Evolutionary conservation across 2,329 filamentous ascomycete genomes (phyloP).

Genomic region (Fusarium buxicola): DNA sequence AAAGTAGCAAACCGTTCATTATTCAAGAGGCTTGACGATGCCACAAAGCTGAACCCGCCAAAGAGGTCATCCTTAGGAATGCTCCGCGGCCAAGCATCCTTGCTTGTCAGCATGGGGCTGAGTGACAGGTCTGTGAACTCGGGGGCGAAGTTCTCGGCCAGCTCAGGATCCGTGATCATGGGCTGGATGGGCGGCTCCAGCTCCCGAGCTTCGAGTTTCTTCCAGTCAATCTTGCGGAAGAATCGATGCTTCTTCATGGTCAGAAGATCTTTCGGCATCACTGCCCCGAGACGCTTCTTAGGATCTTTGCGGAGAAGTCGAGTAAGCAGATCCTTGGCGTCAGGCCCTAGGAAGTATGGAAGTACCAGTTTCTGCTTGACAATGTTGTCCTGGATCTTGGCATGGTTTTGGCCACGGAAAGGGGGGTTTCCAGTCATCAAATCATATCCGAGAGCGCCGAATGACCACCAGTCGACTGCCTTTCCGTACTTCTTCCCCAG

Average conservation of each 20-base stretch:
- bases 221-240: conserved; percentile 98
- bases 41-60: conserved; percentile 73
- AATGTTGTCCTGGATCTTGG: conserved; percentile 97
- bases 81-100: conserved; percentile 55
- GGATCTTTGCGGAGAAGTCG: conserved; percentile 93
- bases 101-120: conserved; percentile 72
- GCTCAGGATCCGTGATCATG: conserved; percentile 92
- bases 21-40: conserved; percentile 67
- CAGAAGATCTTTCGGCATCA: conserved; percentile 88
- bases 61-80: conserved; percentile 67
- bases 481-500: conserved; percentile 90
- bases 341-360: conserved; percentile 90
- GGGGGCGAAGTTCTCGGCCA: conserved; percentile 95
- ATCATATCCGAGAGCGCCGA: conserved; percentile 92
- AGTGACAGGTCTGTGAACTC: conserved; percentile 91
- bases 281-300: conserved; percentile 85
- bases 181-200: conserved; percentile 90
- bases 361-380: conserved; percentile 89
- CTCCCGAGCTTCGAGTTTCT: conserved; percentile 83
- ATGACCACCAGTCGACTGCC: conserved; percentile 98
- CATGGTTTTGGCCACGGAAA: conserved; percentile 89
- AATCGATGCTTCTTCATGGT: conserved; percentile 93
- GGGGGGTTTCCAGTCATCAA: conserved; percentile 92
- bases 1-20: conserved; percentile 55
- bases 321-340: conserved; percentile 93